Percentiles rank a stretch among this genome's conserved stretches.
These are phyloP conservation scores for Furcasterigmium furcatum DNA, from an alignment of 2,329 filamentous ascomycete species.

Conservation along the genomic window DNA sequence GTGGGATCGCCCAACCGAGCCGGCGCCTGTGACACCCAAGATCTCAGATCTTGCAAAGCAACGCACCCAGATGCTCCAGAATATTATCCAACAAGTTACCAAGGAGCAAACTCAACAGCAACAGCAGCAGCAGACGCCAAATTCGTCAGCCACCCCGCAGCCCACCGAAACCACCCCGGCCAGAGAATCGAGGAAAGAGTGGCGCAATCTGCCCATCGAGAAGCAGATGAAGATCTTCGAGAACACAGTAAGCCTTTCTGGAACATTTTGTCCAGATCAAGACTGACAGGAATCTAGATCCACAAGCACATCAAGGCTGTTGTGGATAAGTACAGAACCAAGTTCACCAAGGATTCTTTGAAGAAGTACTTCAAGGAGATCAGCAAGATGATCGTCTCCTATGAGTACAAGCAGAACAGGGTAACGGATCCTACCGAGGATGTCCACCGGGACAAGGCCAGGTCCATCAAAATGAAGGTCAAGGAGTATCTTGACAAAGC, in stretches of 20 bases:
- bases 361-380: slow-evolving; percentile 65
- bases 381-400: slow-evolving; percentile 84
- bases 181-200: slow-evolving; percentile 63
- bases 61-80: slow-evolving; percentile 73
- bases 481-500: slow-evolving; percentile 69
- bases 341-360: slow-evolving; percentile 76
- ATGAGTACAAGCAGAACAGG: slow-evolving; percentile 87
- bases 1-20: slow-evolving; percentile 74
- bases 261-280: slow-evolving; percentile 11
- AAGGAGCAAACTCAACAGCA: slow-evolving; percentile 49
- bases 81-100: slow-evolving; percentile 81
- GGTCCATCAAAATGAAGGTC: slow-evolving; percentile 79
- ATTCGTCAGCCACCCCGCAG: slow-evolving; percentile 60
- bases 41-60: slow-evolving; percentile 60
- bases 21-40: slow-evolving; percentile 63
- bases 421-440: slow-evolving; percentile 72
- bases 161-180: slow-evolving; percentile 49
- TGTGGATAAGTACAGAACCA: slow-evolving; percentile 81
- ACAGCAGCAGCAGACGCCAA: slow-evolving; percentile 33
- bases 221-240: slow-evolving; percentile 97
- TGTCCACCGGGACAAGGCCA: slow-evolving; percentile 73
- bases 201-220: slow-evolving; percentile 67
- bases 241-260: slow-evolving; percentile 65
- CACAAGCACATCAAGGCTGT: slow-evolving; percentile 70
- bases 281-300: not conserved